Base-by-base conservation (phyloP, 768 basidiomycete species). In the Artomyces pyxidatus region DNA sequence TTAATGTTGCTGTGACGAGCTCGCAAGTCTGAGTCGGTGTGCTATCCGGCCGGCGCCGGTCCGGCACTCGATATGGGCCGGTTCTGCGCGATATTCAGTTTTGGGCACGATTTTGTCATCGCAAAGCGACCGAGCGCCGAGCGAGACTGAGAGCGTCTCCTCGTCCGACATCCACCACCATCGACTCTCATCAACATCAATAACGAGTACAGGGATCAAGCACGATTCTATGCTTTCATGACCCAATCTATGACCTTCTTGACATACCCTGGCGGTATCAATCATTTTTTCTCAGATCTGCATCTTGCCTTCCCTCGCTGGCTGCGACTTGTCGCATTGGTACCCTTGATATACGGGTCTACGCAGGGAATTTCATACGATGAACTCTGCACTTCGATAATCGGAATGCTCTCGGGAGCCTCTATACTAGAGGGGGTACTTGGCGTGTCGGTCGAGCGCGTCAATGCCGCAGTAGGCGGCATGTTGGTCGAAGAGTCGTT, bases 201-300 rank as follows among this genome's bases (percentile, higher is more conserved):
- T 21, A 40, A 11, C 5, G n/a, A 40, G 11, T 17, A 17, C 22
- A 17, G 39, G 5, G 12, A 3, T 40, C 39, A 14, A 17, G 11
- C 17, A n/a, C 11, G n/a, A 17, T 40, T 14, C 22, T 14, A 23
- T 40, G 47, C 14, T 8, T 39, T 29, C 35, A 35, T 35, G 32
- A 14, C 32, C 7, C 12, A 1, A 3, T 35, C 32, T 35, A 35
- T n/a, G 41, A 40, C 40, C 23, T 32, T 27, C 42, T 42, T 41
- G n/a, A 42, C 37, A 6, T 54, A 54, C 29, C 53, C 53, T 17
- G 53, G 53, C 17, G 53, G 53, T 29, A 42, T 37, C 26, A 32
- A 44, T 52, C 50, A 49, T 14, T 54, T 54, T 42, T 54, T 52
- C 42, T 37, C 49, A 28, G 53, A 54, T 42, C 53, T 54, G n/a